Evolutionary conservation across 2,329 filamentous ascomycete genomes (phyloP).

Genomic region (Penicillium sp.): DNA sequence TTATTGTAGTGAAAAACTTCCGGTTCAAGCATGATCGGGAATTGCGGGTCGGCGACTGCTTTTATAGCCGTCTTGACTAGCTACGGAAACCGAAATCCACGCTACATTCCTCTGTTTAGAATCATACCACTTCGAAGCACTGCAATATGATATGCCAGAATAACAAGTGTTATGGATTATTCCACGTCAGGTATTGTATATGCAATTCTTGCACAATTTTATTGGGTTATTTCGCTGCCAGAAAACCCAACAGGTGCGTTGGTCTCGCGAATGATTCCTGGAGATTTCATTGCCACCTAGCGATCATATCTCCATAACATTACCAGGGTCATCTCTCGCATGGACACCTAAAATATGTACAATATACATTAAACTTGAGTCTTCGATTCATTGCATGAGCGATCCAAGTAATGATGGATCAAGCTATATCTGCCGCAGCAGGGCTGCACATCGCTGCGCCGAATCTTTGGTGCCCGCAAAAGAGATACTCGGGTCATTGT

Average conservation of each 20-base stretch:
- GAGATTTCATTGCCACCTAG: too few species aligned
- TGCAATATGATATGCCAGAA: too few species aligned
- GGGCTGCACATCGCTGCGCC: background rate
- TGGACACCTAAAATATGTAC: background rate
- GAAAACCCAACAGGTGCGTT: too few species aligned
- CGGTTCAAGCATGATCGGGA: background rate
- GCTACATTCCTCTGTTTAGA: too few species aligned
- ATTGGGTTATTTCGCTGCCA: too few species aligned
- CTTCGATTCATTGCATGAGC: background rate
- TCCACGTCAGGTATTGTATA: too few species aligned
- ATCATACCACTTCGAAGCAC: too few species aligned
- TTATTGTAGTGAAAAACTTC: background rate
- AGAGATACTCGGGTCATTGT: background rate
- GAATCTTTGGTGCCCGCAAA: background rate
- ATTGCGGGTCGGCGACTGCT: background rate
- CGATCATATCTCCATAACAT: too few species aligned
- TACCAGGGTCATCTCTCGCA: too few species aligned
- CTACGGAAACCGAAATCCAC: background rate
- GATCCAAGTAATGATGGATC: background rate
- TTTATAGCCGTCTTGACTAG: background rate
- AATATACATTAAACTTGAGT: background rate
- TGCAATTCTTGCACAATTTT: too few species aligned
- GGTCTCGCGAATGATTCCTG: too few species aligned
- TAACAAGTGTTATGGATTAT: too few species aligned
- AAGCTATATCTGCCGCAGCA: background rate